A percentile compares a stretch with the other conserved stretches of the same genome.
Evolutionary conservation across 2,329 filamentous ascomycete species (phyloP).

Genomic region (Amylocarpus encephaloides): DNA sequence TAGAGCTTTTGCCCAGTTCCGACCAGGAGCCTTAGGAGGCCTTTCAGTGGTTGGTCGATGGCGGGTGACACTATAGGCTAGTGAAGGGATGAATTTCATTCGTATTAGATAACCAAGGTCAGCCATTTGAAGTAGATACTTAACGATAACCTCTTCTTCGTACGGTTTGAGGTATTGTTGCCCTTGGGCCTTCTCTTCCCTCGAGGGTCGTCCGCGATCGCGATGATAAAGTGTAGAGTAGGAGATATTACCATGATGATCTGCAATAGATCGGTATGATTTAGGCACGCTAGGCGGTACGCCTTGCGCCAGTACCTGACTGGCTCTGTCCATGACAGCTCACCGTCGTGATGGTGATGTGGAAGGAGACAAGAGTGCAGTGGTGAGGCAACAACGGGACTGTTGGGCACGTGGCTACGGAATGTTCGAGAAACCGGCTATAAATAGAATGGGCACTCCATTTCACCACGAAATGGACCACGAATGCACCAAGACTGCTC

Average conservation of each 20-base stretch:
- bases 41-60: slow-evolving; percentile 2
- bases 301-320: too few relatives aligned
- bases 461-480: too few relatives aligned
- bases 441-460: too few relatives aligned
- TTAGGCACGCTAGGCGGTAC: too few relatives aligned
- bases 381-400: too few relatives aligned
- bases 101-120: slow-evolving; percentile 17
- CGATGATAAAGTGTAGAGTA: slow-evolving; percentile 9
- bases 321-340: too few relatives aligned
- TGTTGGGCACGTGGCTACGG: too few relatives aligned
- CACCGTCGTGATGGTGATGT: too few relatives aligned
- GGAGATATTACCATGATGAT: slow-evolving; percentile 10
- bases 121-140: slow-evolving; percentile 10
- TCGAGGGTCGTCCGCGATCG: slow-evolving; percentile 7
- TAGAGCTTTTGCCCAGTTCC: slow-evolving; percentile 8
- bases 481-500: too few relatives aligned
- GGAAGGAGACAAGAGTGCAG: too few relatives aligned
- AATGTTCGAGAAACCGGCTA: too few relatives aligned
- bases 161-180: slow-evolving; percentile 5
- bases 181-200: slow-evolving; percentile 4
- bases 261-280: slow-evolving; percentile 20
- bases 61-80: slow-evolving; percentile 9
- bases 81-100: slow-evolving; percentile 9
- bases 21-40: neutral
- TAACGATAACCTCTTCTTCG: slow-evolving; percentile 4